Conservation (phyloP, 257 asterid species). For the Solanum chilense region DNA sequence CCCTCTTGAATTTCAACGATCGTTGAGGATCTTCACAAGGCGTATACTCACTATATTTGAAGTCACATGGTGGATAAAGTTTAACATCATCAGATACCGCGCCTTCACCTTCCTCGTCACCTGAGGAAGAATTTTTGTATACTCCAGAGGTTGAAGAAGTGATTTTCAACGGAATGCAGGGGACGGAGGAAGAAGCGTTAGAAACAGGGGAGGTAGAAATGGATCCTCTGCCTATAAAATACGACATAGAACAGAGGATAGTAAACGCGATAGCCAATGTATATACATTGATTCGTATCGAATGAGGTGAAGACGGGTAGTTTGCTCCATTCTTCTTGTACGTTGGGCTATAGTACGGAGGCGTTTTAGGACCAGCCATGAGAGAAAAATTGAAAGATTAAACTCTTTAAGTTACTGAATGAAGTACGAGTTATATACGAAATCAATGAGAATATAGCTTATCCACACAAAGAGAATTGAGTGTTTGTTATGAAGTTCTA, state of each 20-base stretch:
- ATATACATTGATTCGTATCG: neutral
- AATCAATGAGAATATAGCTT: neutral
- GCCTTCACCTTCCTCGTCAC: constrained; percentile 17
- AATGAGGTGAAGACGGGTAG: neutral
- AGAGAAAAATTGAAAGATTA: neutral
- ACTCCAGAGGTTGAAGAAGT: neutral
- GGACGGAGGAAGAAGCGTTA: neutral
- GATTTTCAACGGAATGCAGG: constrained; percentile 6
- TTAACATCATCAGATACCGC: neutral
- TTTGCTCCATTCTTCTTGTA: neutral
- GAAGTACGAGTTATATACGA: neutral
- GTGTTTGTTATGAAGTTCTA: neutral
- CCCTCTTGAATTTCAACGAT: constrained; percentile 37
- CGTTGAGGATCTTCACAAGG: constrained; percentile 71
- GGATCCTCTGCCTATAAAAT: neutral
- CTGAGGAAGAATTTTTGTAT: neutral
- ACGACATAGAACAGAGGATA: neutral
- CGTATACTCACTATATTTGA: constrained; percentile 53
- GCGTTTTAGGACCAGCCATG: neutral
- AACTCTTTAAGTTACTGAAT: neutral
- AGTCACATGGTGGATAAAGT: constrained; percentile 39
- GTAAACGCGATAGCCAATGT: neutral
- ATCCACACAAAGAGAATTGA: neutral
- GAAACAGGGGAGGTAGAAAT: neutral
- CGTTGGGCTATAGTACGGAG: neutral